Conservation (phyloP, 768 basidiomycete species). For the Phlebiopsis gigantea region DNA sequence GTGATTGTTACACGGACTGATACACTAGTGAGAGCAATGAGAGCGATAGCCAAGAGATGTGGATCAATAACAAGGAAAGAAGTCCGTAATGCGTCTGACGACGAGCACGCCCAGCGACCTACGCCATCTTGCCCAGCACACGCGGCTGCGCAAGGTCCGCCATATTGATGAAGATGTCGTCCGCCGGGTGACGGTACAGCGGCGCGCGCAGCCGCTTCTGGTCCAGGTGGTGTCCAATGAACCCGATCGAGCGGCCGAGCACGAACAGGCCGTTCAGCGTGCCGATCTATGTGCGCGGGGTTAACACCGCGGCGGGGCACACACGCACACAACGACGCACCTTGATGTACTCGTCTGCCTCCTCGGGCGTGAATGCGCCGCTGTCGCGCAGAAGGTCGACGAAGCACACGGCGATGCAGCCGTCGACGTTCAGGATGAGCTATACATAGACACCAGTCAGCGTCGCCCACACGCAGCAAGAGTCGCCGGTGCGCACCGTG, state of each 20-base stretch:
- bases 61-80: background rate
- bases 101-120: background rate
- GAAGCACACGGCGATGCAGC: conserved; percentile 94
- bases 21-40: conserved; percentile 1
- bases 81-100: background rate
- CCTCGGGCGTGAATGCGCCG: conserved; percentile 92
- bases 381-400: conserved; percentile 89
- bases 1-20: background rate
- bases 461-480: background rate
- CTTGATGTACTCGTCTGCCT: conserved; percentile 97
- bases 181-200: conserved; percentile 91
- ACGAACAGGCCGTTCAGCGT: conserved; percentile 97
- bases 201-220: conserved; percentile 93
- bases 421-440: conserved; percentile 96
- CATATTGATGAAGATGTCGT: conserved; percentile 96
- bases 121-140: conserved; percentile 49
- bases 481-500: conserved; percentile 47
- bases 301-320: background rate
- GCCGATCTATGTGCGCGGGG: conserved; percentile 50
- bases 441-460: conserved; percentile 19
- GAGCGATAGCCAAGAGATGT: background rate
- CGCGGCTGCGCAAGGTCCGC: conserved; percentile 79
- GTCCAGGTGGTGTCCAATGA: conserved; percentile 95
- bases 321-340: conserved; percentile 21
- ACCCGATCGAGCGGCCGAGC: conserved; percentile 94